Conservation (phyloP, 352 stramenopile genomes). For the Peronospora destructor region DNA sequence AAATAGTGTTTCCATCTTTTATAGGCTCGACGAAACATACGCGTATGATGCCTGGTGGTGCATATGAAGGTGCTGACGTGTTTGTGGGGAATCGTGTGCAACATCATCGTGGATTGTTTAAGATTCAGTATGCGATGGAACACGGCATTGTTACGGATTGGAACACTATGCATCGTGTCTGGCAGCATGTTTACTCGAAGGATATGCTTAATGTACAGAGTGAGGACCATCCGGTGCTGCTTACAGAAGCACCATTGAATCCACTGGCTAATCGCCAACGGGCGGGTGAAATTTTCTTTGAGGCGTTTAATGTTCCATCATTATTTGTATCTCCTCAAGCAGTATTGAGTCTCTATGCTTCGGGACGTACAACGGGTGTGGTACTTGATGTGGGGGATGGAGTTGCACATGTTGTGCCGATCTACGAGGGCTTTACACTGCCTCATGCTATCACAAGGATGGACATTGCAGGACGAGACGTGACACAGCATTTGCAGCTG, state of each 20-base stretch:
- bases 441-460: constrained; percentile 75
- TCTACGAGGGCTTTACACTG: constrained; percentile 80
- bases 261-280: constrained; percentile 68
- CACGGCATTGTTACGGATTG: constrained; percentile 82
- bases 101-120: constrained; percentile 76
- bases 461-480: constrained; percentile 78
- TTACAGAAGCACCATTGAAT: constrained; percentile 79
- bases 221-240: constrained; percentile 78
- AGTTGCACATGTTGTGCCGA: constrained; percentile 80
- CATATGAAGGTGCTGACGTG: constrained; percentile 65
- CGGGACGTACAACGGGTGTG: constrained; percentile 78
- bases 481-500: constrained; percentile 75
- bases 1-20: constrained; percentile 74
- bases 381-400: constrained; percentile 87
- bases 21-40: constrained; percentile 70
- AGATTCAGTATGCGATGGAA: constrained; percentile 83
- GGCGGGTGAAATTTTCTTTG: constrained; percentile 81
- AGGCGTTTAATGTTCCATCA: constrained; percentile 80
- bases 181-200: constrained; percentile 86
- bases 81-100: constrained; percentile 75
- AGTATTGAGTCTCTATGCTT: constrained; percentile 86
- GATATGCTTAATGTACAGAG: constrained; percentile 84
- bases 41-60: constrained; percentile 78
- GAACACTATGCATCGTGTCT: constrained; percentile 84
- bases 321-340: constrained; percentile 83